Percentiles rank a stretch among this genome's conserved stretches.
Conservation (phyloP, 2,329 filamentous ascomycete species). For the Fusarium subglutinans region DNA sequence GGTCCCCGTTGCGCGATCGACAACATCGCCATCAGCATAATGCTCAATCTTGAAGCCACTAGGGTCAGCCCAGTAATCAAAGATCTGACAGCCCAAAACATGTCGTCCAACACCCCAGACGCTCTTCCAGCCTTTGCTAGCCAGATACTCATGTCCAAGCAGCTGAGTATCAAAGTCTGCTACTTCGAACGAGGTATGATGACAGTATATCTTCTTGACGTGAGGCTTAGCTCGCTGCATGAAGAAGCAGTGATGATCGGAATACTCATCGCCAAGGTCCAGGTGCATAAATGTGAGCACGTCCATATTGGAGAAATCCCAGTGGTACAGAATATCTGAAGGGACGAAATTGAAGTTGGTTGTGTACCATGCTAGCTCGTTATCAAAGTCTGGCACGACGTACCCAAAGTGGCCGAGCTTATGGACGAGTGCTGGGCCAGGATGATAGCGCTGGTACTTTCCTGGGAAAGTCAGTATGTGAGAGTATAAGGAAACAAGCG, state of each 20-base stretch:
- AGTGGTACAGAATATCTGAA: neutral
- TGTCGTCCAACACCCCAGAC: neutral
- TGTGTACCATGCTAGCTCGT: neutral
- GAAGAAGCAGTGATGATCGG: neutral
- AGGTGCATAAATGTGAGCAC: neutral
- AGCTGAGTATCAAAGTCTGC: neutral
- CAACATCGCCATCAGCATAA: neutral
- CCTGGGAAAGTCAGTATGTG: neutral
- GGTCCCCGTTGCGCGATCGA: neutral
- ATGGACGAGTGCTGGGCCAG: neutral
- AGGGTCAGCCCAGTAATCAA: neutral
- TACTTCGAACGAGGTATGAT: neutral
- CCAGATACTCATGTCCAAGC: neutral
- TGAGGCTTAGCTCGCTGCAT: neutral
- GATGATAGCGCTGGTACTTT: neutral
- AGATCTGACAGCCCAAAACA: neutral
- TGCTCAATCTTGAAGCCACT: neutral
- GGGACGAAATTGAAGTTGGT: neutral
- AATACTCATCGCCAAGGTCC: neutral
- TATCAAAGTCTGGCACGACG: neutral
- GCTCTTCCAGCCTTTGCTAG: neutral
- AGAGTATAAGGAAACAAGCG: fast-evolving
- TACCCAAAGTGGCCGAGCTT: neutral
- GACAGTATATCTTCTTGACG: neutral
- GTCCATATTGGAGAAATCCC: neutral